These are phyloP conservation scores for Paracamarosporium sp. DNA, from an alignment of 2,329 filamentous ascomycete species.

Conservation along the genomic window DNA sequence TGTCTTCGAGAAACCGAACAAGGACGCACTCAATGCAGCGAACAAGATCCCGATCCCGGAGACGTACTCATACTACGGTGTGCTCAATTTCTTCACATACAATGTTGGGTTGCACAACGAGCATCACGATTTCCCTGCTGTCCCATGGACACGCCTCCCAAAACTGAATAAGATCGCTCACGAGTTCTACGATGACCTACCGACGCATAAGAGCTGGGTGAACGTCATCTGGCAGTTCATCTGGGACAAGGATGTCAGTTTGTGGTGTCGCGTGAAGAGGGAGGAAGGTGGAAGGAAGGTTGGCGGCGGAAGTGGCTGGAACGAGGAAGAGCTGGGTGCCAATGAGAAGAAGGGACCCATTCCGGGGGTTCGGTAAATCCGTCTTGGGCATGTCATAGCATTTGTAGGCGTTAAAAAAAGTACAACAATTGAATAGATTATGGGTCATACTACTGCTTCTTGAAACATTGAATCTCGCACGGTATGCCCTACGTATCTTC, in stretches of 20 bases:
- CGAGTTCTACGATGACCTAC: conserved; percentile 91
- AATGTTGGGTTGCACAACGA: conserved; percentile 98
- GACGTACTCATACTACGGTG: conserved; percentile 96
- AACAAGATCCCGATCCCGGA: conserved; percentile 71
- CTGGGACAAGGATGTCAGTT: conserved; percentile 83
- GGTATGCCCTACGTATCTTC: too few species aligned
- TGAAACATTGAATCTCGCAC: too few species aligned
- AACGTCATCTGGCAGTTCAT: conserved; percentile 97
- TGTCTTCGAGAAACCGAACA: conserved; percentile 57
- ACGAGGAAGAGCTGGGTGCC: conserved; percentile 56
- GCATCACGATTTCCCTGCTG: conserved; percentile 97
- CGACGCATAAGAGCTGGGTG: conserved; percentile 87
- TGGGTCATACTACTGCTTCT: background rate
- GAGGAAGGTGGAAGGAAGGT: conserved; percentile 75
- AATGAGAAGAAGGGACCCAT: conserved; percentile 57
- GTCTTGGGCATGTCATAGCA: background rate
- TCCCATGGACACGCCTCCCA: conserved; percentile 90
- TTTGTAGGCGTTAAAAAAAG: background rate
- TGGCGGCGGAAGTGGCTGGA: conserved; percentile 52
- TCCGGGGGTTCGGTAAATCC: conserved; percentile 39
- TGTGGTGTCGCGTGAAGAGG: conserved; percentile 92
- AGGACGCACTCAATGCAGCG: conserved; percentile 62
- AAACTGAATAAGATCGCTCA: conserved; percentile 78
- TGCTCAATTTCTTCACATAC: conserved; percentile 90
- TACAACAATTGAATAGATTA: background rate